Base-by-base conservation (phyloP, 1,284 basidiomycete genomes). In the Macrocystidia cucumis region DNA sequence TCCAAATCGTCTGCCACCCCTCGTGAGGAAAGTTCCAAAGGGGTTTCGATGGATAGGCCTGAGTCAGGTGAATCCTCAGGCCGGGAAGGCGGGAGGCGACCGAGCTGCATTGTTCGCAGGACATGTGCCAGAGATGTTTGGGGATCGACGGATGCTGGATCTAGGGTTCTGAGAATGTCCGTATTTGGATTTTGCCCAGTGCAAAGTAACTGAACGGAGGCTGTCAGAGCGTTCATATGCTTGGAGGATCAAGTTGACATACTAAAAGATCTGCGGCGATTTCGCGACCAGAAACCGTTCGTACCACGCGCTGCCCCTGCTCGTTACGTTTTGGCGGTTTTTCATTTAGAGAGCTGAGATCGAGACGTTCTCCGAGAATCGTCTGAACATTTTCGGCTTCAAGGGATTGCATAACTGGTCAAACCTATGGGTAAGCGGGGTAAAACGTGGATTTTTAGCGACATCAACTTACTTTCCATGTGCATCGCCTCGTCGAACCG, bases 101-200 rank as follows among this genome's bases (percentile, higher is more conserved):
- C 59, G 18, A 86, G 53, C 54, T 85, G 82, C 63, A 83, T 63
- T 1, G 76, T 78, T 5, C 68, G 67, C 17, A 66, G 54, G 8
- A 86, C 79, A 35, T 65, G 60, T 14, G 74, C 70, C 30, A 71
- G 60, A n/a, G 62, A 62, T 26, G 60, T 72, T 6, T 52, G 44
- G 0, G 65, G 49, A 34, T 74, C 63, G 29, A 87, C 63, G 1
- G 69, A 65, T 2, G 59, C 47, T 0, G 74, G 64, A 35, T 76
- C 64, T 45, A 80, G 60, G 0, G 52, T 47, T 18, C 52, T 56
- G 17, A 90, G 57, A 25, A 88, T 51, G 1, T 55, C 60, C 0
- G 81, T 79, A 51, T 88, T 86, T 12, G 84, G 82, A 23, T 59
- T 65, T 56, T 87, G 84, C 5, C 85, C 85, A 0, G 84, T 88